Conservation (phyloP, 345 rosid genomes). For the Citropsis articulata region DNA sequence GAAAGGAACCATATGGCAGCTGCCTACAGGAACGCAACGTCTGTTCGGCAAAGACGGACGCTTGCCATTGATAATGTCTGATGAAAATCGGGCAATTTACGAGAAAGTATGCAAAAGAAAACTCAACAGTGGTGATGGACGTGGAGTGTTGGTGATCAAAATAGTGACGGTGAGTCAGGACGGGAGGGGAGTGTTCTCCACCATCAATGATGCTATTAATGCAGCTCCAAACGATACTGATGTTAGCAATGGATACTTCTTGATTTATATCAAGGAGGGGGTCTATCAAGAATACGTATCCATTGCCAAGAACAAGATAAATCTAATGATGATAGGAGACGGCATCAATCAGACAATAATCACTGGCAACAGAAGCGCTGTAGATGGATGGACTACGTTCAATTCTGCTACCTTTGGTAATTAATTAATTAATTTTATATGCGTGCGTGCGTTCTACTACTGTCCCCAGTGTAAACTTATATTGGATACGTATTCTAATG, state of each 20-base stretch:
- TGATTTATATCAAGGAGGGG: slow-evolving; percentile 68
- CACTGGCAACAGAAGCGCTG: slow-evolving; percentile 78
- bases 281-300: slow-evolving; percentile 73
- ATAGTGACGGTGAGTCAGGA: slow-evolving; percentile 65
- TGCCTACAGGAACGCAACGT: slow-evolving; percentile 20
- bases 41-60: slow-evolving; percentile 40
- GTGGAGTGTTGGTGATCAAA: slow-evolving; percentile 39
- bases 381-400: slow-evolving; percentile 89
- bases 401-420: slow-evolving; percentile 88
- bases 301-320: slow-evolving; percentile 62
- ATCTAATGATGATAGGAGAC: slow-evolving; percentile 81
- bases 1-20: slow-evolving; percentile 27
- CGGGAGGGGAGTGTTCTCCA: slow-evolving; percentile 67
- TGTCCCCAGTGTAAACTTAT: too few relatives aligned
- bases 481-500: too few relatives aligned
- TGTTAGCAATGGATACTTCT: slow-evolving; percentile 57
- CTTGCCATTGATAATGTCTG: slow-evolving; percentile 56
- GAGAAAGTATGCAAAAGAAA: slow-evolving; percentile 57
- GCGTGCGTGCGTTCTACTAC: too few relatives aligned
- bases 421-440: too few relatives aligned
- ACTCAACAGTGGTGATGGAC: slow-evolving; percentile 26
- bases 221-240: slow-evolving; percentile 72
- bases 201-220: slow-evolving; percentile 63
- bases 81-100: slow-evolving; percentile 42
- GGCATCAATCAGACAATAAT: slow-evolving; percentile 81